Percentiles rank a stretch among this genome's conserved stretches.
These are phyloP conservation scores for Tulasnella sp. DNA, from an alignment of 768 basidiomycete genomes.

Conservation along the genomic window DNA sequence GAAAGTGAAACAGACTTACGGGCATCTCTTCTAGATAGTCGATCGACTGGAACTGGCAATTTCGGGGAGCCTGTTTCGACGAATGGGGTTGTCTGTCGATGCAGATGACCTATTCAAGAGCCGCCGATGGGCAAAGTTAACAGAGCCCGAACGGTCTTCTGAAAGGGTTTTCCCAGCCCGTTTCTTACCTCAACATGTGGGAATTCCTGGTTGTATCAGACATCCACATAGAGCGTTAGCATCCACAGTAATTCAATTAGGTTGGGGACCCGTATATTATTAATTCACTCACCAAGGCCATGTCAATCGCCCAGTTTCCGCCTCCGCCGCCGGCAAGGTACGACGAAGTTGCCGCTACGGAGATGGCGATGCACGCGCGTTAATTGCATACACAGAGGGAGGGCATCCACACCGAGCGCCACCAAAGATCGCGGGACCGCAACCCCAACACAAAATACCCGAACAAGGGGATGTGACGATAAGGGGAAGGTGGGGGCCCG, in stretches of 20 bases:
- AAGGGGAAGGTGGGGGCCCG: neutral
- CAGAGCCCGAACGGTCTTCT: neutral
- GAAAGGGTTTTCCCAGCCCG: neutral
- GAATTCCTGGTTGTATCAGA: slow-evolving; percentile 7
- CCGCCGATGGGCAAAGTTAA: neutral
- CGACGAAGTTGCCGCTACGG: neutral
- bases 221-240: neutral
- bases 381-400: neutral
- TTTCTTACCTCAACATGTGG: slow-evolving; percentile 20
- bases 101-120: neutral
- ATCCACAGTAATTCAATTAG: neutral
- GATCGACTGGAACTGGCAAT: slow-evolving; percentile 6
- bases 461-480: neutral
- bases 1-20: neutral
- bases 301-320: slow-evolving; percentile 25
- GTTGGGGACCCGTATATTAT: neutral
- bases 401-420: neutral
- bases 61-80: neutral
- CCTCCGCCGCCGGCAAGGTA: slow-evolving; percentile 12
- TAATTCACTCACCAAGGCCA: slow-evolving; percentile 22
- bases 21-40: slow-evolving; percentile 5
- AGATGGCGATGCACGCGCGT: neutral
- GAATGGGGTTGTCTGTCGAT: neutral
- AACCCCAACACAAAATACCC: neutral
- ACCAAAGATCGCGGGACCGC: neutral